These are phyloP conservation scores for Solanum neorickii DNA, from an alignment of 257 asterid genomes.

Conservation along the genomic window DNA sequence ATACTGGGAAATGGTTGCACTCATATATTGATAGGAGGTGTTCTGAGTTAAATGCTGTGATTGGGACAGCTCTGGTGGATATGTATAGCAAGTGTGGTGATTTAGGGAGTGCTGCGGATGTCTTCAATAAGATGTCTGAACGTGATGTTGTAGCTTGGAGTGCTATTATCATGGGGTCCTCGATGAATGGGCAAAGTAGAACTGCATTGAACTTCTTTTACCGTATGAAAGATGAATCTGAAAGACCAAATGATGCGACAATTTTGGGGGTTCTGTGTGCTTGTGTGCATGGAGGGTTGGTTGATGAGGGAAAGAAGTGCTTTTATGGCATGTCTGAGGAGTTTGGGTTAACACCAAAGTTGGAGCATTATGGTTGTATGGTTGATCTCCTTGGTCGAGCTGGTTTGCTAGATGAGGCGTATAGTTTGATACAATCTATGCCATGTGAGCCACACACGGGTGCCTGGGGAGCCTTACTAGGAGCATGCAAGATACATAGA, in stretches of 20 bases:
- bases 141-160: constrained; percentile 13
- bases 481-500: constrained; percentile 13
- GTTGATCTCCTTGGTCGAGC: constrained; percentile 19
- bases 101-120: constrained; percentile 3
- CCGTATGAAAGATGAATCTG: constrained; percentile 8
- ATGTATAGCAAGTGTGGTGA: constrained; percentile 10
- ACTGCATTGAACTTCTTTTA: constrained; percentile 5
- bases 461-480: constrained; percentile 14
- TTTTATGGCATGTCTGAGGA: constrained; percentile 4
- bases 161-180: constrained; percentile 15
- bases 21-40: constrained; percentile 3
- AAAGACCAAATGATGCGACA: constrained; percentile 9
- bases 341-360: constrained; percentile 7
- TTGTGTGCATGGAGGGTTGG: constrained; percentile 13
- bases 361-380: constrained; percentile 17
- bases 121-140: constrained; percentile 5
- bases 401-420: constrained; percentile 13
- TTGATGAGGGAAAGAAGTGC: constrained; percentile 9
- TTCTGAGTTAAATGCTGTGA: not conserved
- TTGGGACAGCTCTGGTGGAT: constrained; percentile 8
- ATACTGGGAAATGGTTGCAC: constrained; percentile 6
- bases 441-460: constrained; percentile 8
- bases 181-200: constrained; percentile 11
- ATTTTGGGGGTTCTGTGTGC: constrained; percentile 14
- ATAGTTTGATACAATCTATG: constrained; percentile 8